A percentile compares a stretch with the other conserved stretches of the same genome.
These are phyloP conservation scores for Tephrocybe sp. DNA, from an alignment of 768 basidiomycete genomes.

Conservation along the genomic window DNA sequence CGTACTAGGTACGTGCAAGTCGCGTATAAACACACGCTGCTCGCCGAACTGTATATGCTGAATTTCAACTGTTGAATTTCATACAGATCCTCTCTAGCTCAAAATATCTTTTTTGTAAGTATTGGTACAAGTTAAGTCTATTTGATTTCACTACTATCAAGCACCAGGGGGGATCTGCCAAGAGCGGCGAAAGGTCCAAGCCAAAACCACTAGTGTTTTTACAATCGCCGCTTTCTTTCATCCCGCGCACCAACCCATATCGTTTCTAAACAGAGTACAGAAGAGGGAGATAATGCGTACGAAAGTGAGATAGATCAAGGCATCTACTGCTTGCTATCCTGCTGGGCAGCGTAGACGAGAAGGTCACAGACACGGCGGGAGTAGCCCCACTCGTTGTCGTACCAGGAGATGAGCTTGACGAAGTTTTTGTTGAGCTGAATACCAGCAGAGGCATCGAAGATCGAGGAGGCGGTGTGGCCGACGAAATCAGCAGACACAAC, in stretches of 20 bases:
- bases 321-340: constrained; percentile 45
- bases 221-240: constrained; percentile 17
- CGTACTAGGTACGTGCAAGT: no score
- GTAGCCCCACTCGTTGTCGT: constrained; percentile 96
- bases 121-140: not conserved
- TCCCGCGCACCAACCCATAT: constrained; percentile 9
- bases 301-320: constrained; percentile 7
- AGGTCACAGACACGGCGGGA: constrained; percentile 91
- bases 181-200: not conserved
- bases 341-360: constrained; percentile 73
- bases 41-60: no score
- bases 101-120: no score
- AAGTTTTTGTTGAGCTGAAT: constrained; percentile 91
- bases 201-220: constrained; percentile 5
- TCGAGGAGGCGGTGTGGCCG: constrained; percentile 74
- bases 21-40: no score
- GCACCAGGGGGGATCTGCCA: constrained; percentile 1
- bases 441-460: constrained; percentile 93
- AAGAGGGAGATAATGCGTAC: not conserved
- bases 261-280: constrained; percentile 6
- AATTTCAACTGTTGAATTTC: no score
- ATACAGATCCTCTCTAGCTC: no score
- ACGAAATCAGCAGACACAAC: constrained; percentile 95
- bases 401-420: constrained; percentile 96
- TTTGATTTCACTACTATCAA: constrained; percentile 5